Conservation (phyloP, 768 basidiomycete genomes). For the Mycena filopes region DNA sequence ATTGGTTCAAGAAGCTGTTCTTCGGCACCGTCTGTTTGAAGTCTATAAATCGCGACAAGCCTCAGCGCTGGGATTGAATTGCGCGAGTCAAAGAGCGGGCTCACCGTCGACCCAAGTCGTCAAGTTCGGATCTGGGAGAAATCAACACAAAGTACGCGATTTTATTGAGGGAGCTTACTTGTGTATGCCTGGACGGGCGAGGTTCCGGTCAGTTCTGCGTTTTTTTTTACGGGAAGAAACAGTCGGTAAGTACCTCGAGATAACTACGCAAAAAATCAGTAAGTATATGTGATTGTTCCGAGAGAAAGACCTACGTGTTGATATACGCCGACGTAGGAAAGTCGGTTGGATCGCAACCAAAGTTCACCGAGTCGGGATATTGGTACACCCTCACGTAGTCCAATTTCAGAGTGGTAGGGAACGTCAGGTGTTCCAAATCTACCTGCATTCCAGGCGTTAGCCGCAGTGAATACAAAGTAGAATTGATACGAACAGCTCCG, state of each 20-base stretch:
- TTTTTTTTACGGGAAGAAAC: neutral
- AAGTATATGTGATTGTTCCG: neutral
- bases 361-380: conserved; percentile 57
- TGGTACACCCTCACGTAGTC: conserved; percentile 84
- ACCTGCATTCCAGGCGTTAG: neutral
- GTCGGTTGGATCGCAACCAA: conserved; percentile 71
- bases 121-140: conserved; percentile 59
- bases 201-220: neutral
- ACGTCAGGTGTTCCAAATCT: conserved; percentile 57
- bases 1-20: conserved; percentile 77
- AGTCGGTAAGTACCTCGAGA: conserved; percentile 1
- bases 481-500: conserved; percentile 1
- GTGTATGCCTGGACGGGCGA: conserved; percentile 7
- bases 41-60: conserved; percentile 34
- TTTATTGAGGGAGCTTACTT: conserved; percentile 33
- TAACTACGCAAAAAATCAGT: neutral
- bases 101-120: conserved; percentile 57
- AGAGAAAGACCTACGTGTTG: conserved; percentile 49
- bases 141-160: conserved; percentile 26
- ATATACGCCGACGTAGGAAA: conserved; percentile 75
- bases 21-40: conserved; percentile 63
- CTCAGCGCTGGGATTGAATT: conserved; percentile 44
- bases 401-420: conserved; percentile 62
- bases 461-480: too few relatives aligned
- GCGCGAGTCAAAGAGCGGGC: neutral